Percentiles rank a stretch among this genome's conserved stretches.
Conservation (phyloP, 192 early-diverging fungal genomes). For the Bifiguratus adelaidae region DNA sequence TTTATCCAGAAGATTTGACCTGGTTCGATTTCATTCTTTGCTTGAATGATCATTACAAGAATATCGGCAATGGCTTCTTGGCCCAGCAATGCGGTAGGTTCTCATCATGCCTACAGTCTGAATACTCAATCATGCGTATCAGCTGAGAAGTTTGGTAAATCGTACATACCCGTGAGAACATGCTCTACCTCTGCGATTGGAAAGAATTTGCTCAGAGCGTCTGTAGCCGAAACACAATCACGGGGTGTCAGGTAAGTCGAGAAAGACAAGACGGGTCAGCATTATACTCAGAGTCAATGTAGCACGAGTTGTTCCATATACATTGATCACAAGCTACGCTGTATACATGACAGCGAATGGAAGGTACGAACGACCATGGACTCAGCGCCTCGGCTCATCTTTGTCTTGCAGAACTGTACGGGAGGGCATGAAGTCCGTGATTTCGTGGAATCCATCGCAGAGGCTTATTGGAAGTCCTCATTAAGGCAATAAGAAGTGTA, state of each 20-base stretch:
- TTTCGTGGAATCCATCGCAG: slow-evolving; percentile 22
- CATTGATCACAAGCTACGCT: slow-evolving; percentile 42
- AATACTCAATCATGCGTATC: background rate
- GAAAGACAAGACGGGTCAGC: too few species aligned
- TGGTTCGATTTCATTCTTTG: slow-evolving; percentile 31
- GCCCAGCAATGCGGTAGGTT: slow-evolving; percentile 16
- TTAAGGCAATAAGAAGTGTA: too few species aligned
- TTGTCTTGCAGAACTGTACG: slow-evolving; percentile 15
- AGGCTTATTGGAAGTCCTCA: slow-evolving; percentile 13
- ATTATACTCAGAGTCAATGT: background rate
- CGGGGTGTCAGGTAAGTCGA: slow-evolving; percentile 19
- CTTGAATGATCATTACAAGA: slow-evolving; percentile 15
- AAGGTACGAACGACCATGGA: slow-evolving; percentile 13
- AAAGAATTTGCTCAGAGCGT: slow-evolving; percentile 27
- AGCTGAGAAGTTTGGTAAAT: slow-evolving; percentile 8
- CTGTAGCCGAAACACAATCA: slow-evolving; percentile 29
- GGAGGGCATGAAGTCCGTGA: slow-evolving; percentile 17
- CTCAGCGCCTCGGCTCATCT: background rate
- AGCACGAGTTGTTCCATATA: slow-evolving; percentile 46
- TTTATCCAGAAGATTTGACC: slow-evolving; percentile 10
- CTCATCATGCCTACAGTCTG: background rate
- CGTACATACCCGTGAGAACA: slow-evolving; percentile 24
- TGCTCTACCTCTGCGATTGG: slow-evolving; percentile 29
- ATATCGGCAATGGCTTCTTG: slow-evolving; percentile 12
- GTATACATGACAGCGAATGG: slow-evolving; percentile 53